Evolutionary conservation across 2,329 filamentous ascomycete genomes (phyloP).

Genomic region (Talaromyces sp.): DNA sequence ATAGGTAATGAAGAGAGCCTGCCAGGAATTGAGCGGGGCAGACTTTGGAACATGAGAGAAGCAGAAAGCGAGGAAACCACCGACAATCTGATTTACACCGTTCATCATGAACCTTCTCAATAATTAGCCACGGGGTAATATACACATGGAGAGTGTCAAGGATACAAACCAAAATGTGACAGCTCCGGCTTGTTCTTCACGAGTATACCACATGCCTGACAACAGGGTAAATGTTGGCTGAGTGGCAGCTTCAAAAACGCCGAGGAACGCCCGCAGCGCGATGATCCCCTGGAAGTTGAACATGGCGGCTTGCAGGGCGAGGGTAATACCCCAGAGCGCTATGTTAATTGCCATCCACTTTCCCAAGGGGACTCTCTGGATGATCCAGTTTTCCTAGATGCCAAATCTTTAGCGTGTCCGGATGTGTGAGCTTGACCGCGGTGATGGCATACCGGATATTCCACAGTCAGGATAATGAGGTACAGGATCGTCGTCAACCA

Average conservation of each 20-base stretch:
- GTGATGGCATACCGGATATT: conserved; percentile 30
- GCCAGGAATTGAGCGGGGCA: conserved; percentile 62
- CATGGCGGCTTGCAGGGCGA: conserved; percentile 63
- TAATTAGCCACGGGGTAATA: background rate
- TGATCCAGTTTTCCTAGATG: conserved; percentile 50
- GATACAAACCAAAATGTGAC: conserved; percentile 2
- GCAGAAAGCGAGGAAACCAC: conserved; percentile 63
- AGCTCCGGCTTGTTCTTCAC: conserved; percentile 20
- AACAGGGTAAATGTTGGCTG: conserved; percentile 68
- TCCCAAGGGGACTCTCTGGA: conserved; percentile 63
- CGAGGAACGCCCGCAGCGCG: conserved; percentile 66
- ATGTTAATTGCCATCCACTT: conserved; percentile 66
- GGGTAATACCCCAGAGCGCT: conserved; percentile 60
- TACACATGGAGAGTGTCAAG: background rate
- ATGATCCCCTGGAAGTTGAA: conserved; percentile 61
- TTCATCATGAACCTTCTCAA: conserved; percentile 67
- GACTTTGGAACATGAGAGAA: conserved; percentile 52
- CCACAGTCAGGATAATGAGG: conserved; percentile 28
- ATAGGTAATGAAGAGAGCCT: conserved; percentile 59
- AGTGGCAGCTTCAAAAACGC: conserved; percentile 66
- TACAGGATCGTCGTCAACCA: conserved; percentile 55
- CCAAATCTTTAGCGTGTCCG: conserved; percentile 1
- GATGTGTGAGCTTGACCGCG: background rate
- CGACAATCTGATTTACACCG: conserved; percentile 62
- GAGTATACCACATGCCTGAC: conserved; percentile 50